These are phyloP conservation scores for Volvox reticuliferus DNA, from an alignment of 139 green algal species.

Conservation along the genomic window DNA sequence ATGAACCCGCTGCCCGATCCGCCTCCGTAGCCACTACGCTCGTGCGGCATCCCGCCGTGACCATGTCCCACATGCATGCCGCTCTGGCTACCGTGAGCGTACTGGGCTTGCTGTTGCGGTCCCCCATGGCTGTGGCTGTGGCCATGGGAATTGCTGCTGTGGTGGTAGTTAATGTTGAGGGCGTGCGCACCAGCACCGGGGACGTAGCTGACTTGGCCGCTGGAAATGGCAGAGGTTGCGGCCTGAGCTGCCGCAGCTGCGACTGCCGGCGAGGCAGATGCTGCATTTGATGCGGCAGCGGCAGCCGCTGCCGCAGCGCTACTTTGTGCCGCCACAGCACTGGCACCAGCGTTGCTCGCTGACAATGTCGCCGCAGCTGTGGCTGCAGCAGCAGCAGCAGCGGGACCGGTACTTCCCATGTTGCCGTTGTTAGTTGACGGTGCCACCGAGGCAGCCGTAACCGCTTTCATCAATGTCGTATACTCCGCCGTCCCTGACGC, in stretches of 20 bases:
- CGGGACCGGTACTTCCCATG: too few species aligned
- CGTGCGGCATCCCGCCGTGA: not conserved
- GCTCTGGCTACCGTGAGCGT: not conserved
- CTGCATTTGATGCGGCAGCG: not conserved
- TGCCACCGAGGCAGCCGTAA: too few species aligned
- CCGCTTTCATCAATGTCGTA: too few species aligned
- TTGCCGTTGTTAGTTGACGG: too few species aligned
- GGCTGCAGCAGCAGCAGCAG: too few species aligned
- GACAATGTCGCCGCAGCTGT: too few species aligned
- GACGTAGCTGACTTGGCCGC: constrained; percentile 15
- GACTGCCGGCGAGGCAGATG: not conserved
- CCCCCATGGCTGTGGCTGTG: not conserved
- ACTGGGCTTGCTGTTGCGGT: not conserved
- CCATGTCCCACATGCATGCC: not conserved
- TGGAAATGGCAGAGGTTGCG: not conserved
- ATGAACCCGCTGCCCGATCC: constrained; percentile 7
- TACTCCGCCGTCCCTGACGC: too few species aligned
- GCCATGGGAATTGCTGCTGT: not conserved
- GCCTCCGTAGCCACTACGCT: constrained; percentile 6
- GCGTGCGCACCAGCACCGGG: not conserved
- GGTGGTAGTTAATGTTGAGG: constrained; percentile 4
- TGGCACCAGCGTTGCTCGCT: not conserved
- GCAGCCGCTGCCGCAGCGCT: not conserved
- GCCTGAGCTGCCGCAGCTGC: constrained; percentile 19
- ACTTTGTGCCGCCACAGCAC: not conserved